phyloP scores from a whole-genome alignment of 768 basidiomycete genomes.

The Phlebiopsis flavidoalba region DNA sequence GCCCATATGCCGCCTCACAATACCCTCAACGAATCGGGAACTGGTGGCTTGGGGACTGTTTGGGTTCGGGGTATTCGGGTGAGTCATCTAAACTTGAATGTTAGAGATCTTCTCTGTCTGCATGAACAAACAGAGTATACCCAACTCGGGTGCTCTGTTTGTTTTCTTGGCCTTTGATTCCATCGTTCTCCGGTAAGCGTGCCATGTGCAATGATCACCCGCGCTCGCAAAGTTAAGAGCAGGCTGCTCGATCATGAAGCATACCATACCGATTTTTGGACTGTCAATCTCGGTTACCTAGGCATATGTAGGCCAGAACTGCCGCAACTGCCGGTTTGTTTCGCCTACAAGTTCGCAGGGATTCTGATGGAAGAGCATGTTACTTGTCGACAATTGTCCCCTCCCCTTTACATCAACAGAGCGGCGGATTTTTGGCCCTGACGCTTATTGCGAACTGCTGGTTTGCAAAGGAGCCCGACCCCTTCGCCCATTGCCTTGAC shows the following conservation, averaged over 20 bases:
- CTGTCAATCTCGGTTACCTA: neutral
- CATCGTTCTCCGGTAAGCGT: neutral
- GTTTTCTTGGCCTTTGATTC: neutral
- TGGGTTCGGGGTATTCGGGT: slow-evolving; percentile 78
- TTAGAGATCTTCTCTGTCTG: neutral
- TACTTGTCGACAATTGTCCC: neutral
- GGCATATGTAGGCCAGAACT: neutral
- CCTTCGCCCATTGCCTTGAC: no score
- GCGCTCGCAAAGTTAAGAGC: neutral
- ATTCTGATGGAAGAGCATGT: neutral
- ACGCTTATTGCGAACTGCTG: no score
- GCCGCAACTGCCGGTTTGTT: neutral
- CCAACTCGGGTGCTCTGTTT: neutral
- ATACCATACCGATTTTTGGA: neutral
- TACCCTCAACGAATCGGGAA: slow-evolving; percentile 46
- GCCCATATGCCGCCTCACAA: neutral
- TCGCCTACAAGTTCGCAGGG: neutral
- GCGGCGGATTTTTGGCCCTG: neutral
- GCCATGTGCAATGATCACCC: neutral
- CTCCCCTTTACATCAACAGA: neutral
- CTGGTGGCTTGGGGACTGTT: slow-evolving; percentile 50
- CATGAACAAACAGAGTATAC: neutral
- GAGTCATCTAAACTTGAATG: slow-evolving; percentile 13
- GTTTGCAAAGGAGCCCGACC: no score
- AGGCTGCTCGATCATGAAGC: neutral